Evolutionary conservation across 202 grass and related monocot species (phyloP), one percentile per base, ranked within the genome.

Genomic region (Dendrocalamus latiflorus): DNA sequence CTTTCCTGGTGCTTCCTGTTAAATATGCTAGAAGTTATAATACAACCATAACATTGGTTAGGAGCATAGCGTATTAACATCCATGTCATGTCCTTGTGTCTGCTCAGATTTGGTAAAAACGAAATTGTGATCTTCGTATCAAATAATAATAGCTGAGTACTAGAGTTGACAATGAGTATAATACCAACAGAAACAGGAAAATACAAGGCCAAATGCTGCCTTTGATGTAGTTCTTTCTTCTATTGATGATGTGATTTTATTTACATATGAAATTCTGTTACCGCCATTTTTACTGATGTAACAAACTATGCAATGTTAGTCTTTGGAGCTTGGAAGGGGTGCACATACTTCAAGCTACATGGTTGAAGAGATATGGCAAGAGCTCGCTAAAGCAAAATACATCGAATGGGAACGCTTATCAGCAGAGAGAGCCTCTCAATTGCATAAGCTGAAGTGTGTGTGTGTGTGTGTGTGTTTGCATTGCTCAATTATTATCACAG

Each of bases 331-430:
- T 70, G 96, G 93, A 75, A 98, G 96, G 86, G 95, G 91, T 64
- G 93, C 93, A 43, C 83, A 98, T 59, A 87, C 93, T 56, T 60
- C 87, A 56, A 93, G 96, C 70, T 95, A 93, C 78, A 95, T 95
- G 89, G 91, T 98, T 50, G 91, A 98, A 77, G 93, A 93, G 80
- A 95, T 98, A 20, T 98, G 93, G 96, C 89, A 93, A 63, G 87
- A 90, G 78, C 91, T 98, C 61, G 65, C 93, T 28, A 95, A 93
- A 86, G 93, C 96, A 54, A 98, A 95, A 83, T 95, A 90, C 78
- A 83, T 89, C 0, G 83, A 98, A 80, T 98, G 96, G 96, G 93
- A 98, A 86, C 70, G 71, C 66, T 75, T 85, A 45, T 98, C 96
- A 77, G 83, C 43, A 30, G 67, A 80, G 51, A 77, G 80, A 75